Conservation (phyloP, 306 rosid genomes). For the Sphenostylis stenocarpa region DNA sequence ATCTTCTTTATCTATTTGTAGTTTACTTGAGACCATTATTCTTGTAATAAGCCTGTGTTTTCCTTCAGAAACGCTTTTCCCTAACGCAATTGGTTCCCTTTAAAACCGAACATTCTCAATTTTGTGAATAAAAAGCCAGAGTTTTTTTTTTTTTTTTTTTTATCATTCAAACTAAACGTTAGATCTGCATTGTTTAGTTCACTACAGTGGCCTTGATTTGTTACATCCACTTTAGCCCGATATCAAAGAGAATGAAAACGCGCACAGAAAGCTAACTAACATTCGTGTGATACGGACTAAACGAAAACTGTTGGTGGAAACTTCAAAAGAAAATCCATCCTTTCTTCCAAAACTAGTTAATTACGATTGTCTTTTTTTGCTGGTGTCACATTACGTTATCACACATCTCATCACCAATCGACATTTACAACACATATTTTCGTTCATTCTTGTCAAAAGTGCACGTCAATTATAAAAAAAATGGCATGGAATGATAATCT, state of each 20-base stretch:
- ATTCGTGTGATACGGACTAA: background rate
- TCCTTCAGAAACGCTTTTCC: conserved; percentile 39
- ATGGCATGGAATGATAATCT: background rate
- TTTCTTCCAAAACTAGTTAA: background rate
- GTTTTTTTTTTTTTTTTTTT: background rate
- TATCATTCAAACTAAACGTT: background rate
- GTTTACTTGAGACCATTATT: conserved; percentile 49
- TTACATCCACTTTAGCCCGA: background rate
- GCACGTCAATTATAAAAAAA: background rate
- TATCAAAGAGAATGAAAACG: background rate
- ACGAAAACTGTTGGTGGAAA: background rate
- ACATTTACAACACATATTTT: background rate
- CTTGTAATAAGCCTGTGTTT: conserved; percentile 53
- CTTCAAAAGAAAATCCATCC: background rate
- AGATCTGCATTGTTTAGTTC: background rate
- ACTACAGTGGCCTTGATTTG: background rate
- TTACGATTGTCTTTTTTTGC: background rate
- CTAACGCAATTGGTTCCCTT: conserved; percentile 27
- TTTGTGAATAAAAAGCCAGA: conserved; percentile 37
- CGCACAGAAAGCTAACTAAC: background rate
- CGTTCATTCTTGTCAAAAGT: background rate
- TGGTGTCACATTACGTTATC: background rate
- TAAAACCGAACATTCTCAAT: conserved; percentile 24
- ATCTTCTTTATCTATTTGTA: conserved; percentile 28
- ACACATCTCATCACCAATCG: background rate